Evolutionary conservation across 352 stramenopile species (phyloP).

Genomic region (Phytophthora uliginosa): DNA sequence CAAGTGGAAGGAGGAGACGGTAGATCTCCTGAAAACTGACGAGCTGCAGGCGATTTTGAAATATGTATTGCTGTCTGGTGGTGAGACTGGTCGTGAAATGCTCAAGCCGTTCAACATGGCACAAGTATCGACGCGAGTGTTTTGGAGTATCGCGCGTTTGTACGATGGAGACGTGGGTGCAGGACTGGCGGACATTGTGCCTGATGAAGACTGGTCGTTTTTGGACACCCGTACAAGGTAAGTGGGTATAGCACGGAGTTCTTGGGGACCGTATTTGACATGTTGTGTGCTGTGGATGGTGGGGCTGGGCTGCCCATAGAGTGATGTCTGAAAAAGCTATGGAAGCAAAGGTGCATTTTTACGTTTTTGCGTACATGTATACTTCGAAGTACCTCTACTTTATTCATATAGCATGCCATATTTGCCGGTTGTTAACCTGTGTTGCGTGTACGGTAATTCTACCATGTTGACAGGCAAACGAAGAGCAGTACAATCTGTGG

Average conservation of each 20-base stretch:
- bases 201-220: slow-evolving; percentile 88
- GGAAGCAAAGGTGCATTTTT: slow-evolving; percentile 67
- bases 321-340: slow-evolving; percentile 82
- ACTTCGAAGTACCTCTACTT: not conserved
- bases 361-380: not conserved
- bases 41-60: slow-evolving; percentile 84
- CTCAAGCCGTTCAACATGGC: slow-evolving; percentile 94
- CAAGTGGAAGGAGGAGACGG: slow-evolving; percentile 86
- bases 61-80: slow-evolving; percentile 84
- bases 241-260: not conserved
- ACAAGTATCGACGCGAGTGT: slow-evolving; percentile 84
- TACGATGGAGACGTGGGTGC: slow-evolving; percentile 80
- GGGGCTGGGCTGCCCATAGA: slow-evolving; percentile 30
- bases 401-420: not conserved
- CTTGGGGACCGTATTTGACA: slow-evolving; percentile 4
- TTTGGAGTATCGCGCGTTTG: slow-evolving; percentile 87
- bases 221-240: slow-evolving; percentile 80
- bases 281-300: slow-evolving; percentile 12
- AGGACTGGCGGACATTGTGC: slow-evolving; percentile 73
- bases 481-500: slow-evolving; percentile 76
- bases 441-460: not conserved
- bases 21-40: slow-evolving; percentile 69
- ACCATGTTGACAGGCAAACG: slow-evolving; percentile 55
- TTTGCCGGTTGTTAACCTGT: not conserved
- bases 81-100: slow-evolving; percentile 87